phyloP scores from a whole-genome alignment of 2,329 filamentous ascomycete genomes.

The Fusarium haematococcum region DNA sequence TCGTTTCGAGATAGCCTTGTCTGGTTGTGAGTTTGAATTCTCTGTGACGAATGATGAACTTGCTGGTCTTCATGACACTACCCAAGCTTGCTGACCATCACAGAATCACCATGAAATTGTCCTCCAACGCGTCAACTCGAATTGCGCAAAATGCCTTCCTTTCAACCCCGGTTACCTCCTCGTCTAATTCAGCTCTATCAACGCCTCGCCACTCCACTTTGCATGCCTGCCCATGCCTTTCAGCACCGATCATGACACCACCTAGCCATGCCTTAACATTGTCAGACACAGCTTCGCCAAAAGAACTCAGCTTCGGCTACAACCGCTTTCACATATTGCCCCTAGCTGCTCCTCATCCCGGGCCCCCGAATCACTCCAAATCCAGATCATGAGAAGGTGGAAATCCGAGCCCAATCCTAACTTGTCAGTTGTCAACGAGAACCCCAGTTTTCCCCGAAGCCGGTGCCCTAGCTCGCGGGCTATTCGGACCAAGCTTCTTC shows the following conservation, averaged over 20 bases:
- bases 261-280: background rate
- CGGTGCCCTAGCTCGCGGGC: background rate
- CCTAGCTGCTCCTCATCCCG: background rate
- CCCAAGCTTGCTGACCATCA: background rate
- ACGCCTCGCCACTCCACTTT: constrained; percentile 4
- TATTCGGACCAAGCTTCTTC: background rate
- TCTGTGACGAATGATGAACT: background rate
- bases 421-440: background rate
- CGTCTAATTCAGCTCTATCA: background rate
- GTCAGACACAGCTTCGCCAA: background rate
- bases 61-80: background rate
- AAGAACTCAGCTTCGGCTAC: background rate
- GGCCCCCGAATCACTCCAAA: background rate
- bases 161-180: background rate
- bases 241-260: constrained; percentile 20
- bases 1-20: background rate
- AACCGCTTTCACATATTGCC: background rate
- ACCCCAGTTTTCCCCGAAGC: constrained; percentile 5
- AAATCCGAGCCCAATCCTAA: background rate
- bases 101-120: background rate
- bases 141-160: background rate
- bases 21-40: constrained; percentile 9
- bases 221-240: background rate
- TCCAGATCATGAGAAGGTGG: constrained; percentile 14
- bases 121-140: background rate